A percentile compares a stretch with the other conserved stretches of the same genome.
These are phyloP conservation scores for Pseudopyricularia javanii DNA, from an alignment of 2,329 filamentous ascomycete species.

Conservation along the genomic window DNA sequence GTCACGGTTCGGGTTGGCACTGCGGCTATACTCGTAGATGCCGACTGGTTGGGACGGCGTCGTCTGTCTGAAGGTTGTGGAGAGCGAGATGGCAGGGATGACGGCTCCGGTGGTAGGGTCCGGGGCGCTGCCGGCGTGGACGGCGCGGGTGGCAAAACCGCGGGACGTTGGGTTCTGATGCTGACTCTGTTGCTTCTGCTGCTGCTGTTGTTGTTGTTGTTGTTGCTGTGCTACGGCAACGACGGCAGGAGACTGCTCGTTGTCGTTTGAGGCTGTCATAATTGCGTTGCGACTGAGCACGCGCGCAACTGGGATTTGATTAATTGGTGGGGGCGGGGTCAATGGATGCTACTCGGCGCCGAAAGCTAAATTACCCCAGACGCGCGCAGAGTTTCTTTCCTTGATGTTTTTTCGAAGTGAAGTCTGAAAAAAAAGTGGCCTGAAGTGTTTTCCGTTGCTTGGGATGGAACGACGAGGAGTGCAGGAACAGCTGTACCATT, in stretches of 20 bases:
- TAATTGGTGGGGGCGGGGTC: too few relatives aligned
- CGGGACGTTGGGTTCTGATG: conserved; percentile 18
- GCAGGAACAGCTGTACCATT: too few relatives aligned
- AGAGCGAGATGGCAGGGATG: conserved; percentile 91
- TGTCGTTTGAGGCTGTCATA: background rate
- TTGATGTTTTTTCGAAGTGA: too few relatives aligned
- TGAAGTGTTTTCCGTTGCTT: too few relatives aligned
- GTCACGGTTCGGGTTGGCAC: conserved; percentile 85
- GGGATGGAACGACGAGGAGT: too few relatives aligned
- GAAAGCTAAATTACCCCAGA: too few relatives aligned
- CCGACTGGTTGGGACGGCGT: conserved; percentile 80
- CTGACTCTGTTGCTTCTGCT: background rate
- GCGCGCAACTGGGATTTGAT: background rate
- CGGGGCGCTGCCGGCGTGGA: conserved; percentile 84
- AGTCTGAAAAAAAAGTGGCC: too few relatives aligned
- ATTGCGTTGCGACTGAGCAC: background rate
- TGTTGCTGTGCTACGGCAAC: background rate
- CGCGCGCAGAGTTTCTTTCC: too few relatives aligned
- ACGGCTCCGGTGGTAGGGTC: conserved; percentile 89
- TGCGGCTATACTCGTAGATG: conserved; percentile 84
- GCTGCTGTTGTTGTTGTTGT: background rate
- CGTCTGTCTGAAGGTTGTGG: conserved; percentile 90
- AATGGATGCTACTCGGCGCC: too few relatives aligned
- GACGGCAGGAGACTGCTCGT: background rate
- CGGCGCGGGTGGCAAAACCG: conserved; percentile 88